Base-by-base conservation (phyloP, 2,329 filamentous ascomycete genomes). In the Periconia macrospinosa region DNA sequence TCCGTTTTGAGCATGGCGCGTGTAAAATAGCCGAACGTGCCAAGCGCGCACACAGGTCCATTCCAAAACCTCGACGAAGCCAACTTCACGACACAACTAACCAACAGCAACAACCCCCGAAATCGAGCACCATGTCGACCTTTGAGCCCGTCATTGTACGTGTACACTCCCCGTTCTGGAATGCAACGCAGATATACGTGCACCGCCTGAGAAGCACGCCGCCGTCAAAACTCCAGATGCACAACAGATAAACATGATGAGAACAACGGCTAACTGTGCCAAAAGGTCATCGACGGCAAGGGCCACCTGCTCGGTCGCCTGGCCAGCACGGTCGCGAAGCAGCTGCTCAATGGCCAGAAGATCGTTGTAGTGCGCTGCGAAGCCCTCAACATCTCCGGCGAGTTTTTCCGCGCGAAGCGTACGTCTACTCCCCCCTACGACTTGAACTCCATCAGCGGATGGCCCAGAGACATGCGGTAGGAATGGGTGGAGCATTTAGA, bases 371-470 rank as follows among this genome's bases (percentile, higher is more conserved):
- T 99, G 79, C 91, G 94, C 86, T 95, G 90, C 83, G 94, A 99
- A 85, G 92, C 91, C 75, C 88, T 99, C 81, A 99, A 99, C 89
- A 99, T 99, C 87, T 99, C 94, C 71, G 94, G 94, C 84, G 94
- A 97, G 86, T 99, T 99, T 91, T 99, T 99, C 90, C 92, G 94
- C 81, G 88, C 93, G 72, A 99, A 99, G 90, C 90, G 94, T 99
- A 96, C 82, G 93, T 96, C 75, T 63, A 57, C 55, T n/a, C 33
- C 15, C 13, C 15, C 55, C 60, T 56, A 55, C 58, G 51, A 55
- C 30, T 42, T 47, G 49, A 58, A 50, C 52, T 41, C 56, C 51
- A 53, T 55, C 57, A 30, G 52, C 47, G 42, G 33, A 56, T 49
- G 55, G 57, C 52, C 58, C 54, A 54, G 56, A 54, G 53, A 62